Evolutionary conservation across 176 grass and related monocot genomes (phyloP).

Genomic region (Juncus effusus): DNA sequence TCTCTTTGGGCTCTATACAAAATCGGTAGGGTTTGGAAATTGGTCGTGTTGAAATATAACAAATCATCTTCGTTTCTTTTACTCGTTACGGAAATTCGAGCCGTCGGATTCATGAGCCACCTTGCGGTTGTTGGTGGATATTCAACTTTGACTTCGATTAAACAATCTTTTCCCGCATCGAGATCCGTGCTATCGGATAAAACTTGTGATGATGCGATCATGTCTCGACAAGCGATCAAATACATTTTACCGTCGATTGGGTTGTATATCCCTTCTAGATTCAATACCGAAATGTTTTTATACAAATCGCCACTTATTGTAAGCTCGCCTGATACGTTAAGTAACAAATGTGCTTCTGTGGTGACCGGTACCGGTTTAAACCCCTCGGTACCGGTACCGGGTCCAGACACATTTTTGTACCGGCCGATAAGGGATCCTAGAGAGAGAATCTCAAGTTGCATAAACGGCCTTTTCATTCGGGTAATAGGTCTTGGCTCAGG

Average conservation of each 20-base stretch:
- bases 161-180: conserved; percentile 68
- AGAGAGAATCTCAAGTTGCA: conserved; percentile 69
- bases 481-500: conserved; percentile 33
- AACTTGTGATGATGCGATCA: conserved; percentile 33
- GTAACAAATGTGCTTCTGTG: neutral
- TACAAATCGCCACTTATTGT: conserved; percentile 7
- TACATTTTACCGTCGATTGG: conserved; percentile 71
- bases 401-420: neutral
- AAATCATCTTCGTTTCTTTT: conserved; percentile 41
- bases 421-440: conserved; percentile 55
- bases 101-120: conserved; percentile 73
- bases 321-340: conserved; percentile 46
- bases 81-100: conserved; percentile 53
- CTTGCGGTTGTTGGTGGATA: conserved; percentile 80
- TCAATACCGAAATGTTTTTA: conserved; percentile 30
- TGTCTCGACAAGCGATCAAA: conserved; percentile 67
- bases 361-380: neutral
- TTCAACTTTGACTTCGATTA: conserved; percentile 68
- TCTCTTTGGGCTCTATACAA: conserved; percentile 52
- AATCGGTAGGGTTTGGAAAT: conserved; percentile 76
- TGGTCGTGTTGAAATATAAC: conserved; percentile 43
- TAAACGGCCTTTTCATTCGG: conserved; percentile 42
- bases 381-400: neutral
- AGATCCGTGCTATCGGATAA: conserved; percentile 27
- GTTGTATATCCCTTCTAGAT: conserved; percentile 85